A percentile compares a stretch with the other conserved stretches of the same genome.
Conservation (phyloP, 2,329 filamentous ascomycete genomes). For the Lecanicillium sp. region DNA sequence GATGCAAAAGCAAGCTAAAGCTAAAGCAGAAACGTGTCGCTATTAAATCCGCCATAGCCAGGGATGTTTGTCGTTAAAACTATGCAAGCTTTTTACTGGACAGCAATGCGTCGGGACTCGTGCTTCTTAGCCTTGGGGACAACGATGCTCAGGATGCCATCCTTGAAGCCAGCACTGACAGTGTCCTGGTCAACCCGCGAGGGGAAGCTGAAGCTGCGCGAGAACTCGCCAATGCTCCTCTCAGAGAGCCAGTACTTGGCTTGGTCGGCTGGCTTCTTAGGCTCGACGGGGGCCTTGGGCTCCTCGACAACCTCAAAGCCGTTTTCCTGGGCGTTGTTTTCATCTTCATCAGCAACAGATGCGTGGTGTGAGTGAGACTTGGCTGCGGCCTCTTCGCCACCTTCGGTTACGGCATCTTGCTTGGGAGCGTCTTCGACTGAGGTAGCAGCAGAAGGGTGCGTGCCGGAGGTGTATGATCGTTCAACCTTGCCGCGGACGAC, state of each 20-base stretch:
- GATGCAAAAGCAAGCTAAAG: background rate
- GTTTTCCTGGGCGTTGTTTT: conserved; percentile 19
- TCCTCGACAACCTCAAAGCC: conserved; percentile 21
- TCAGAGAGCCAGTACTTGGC: conserved; percentile 65
- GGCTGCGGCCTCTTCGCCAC: conserved; percentile 28
- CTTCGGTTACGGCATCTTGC: conserved; percentile 20
- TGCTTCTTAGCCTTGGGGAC: conserved; percentile 60
- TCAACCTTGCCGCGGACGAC: conserved; percentile 63
- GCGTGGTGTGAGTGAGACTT: conserved; percentile 42
- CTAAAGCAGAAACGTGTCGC: background rate
- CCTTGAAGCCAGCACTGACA: conserved; percentile 54
- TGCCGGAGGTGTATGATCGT: conserved; percentile 50
- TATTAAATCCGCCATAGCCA: background rate
- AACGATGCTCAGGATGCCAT: conserved; percentile 55
- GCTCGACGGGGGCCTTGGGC: conserved; percentile 12
- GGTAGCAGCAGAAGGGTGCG: conserved; percentile 33
- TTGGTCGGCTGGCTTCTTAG: conserved; percentile 27
- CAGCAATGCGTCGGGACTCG: conserved; percentile 44
- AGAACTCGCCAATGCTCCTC: conserved; percentile 58
- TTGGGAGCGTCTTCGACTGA: conserved; percentile 33
- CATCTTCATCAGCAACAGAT: conserved; percentile 56
- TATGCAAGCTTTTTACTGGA: conserved; percentile 37
- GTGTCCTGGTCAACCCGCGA: conserved; percentile 51
- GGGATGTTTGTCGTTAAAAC: too few relatives aligned
- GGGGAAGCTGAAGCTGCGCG: conserved; percentile 61